A percentile compares a stretch with the other conserved stretches of the same genome.
Conservation (phyloP, 1,284 basidiomycete species). For the Athelia psychrophila region DNA sequence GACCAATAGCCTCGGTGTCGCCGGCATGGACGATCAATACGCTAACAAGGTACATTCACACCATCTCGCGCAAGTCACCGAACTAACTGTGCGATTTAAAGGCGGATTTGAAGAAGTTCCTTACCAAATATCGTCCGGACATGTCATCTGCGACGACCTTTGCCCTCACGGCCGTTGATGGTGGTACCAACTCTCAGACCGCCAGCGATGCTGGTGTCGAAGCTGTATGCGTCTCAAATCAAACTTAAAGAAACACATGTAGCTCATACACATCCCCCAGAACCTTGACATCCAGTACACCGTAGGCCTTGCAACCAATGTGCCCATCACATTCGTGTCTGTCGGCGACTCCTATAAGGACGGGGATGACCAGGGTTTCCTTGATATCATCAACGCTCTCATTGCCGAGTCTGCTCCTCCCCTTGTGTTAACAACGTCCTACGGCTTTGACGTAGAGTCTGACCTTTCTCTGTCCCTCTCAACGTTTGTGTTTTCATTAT, state of each 20-base stretch:
- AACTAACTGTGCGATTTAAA: too few relatives aligned
- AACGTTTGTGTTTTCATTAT: neutral
- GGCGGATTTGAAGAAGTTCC: slow-evolving; percentile 30
- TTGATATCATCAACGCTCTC: slow-evolving; percentile 34
- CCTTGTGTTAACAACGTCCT: slow-evolving; percentile 32
- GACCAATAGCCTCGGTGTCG: slow-evolving; percentile 25
- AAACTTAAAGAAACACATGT: too few relatives aligned
- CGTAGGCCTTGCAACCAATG: slow-evolving; percentile 26
- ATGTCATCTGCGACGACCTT: slow-evolving; percentile 16
- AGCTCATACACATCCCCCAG: slow-evolving; percentile 2
- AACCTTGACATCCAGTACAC: slow-evolving; percentile 26
- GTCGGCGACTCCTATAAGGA: slow-evolving; percentile 16
- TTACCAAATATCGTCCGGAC: slow-evolving; percentile 20
- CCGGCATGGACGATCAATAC: slow-evolving; percentile 28
- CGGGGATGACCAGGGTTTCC: slow-evolving; percentile 24
- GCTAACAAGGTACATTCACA: slow-evolving; percentile 12
- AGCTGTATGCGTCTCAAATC: slow-evolving; percentile 12
- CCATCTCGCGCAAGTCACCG: too few relatives aligned
- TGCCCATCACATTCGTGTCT: slow-evolving; percentile 22
- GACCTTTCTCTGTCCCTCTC: slow-evolving; percentile 28
- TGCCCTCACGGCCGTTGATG: slow-evolving; percentile 33
- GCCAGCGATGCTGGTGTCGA: slow-evolving; percentile 35
- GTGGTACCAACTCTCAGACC: slow-evolving; percentile 41
- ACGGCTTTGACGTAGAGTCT: slow-evolving; percentile 28
- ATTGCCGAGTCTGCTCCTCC: slow-evolving; percentile 20